These are phyloP conservation scores for Penicillium maclennaniae DNA, from an alignment of 495 filamentous ascomycete species.

Conservation along the genomic window DNA sequence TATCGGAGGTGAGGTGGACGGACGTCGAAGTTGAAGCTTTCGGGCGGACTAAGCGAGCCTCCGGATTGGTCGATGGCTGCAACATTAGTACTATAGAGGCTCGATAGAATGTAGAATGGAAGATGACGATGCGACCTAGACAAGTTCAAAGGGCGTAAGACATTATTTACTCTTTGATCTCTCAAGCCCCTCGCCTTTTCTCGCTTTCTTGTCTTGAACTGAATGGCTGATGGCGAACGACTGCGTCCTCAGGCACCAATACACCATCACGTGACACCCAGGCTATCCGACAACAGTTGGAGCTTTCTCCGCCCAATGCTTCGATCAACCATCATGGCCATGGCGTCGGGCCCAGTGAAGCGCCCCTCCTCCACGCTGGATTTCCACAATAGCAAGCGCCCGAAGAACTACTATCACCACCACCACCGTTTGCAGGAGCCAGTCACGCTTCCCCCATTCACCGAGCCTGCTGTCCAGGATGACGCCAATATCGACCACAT, in stretches of 20 bases:
- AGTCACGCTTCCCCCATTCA: constrained; percentile 15
- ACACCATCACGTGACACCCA: not conserved
- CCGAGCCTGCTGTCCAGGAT: constrained; percentile 33
- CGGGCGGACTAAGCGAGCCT: constrained; percentile 40
- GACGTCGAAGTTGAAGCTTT: constrained; percentile 41
- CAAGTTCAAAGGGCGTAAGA: too few species aligned
- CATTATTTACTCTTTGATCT: too few species aligned
- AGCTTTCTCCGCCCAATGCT: constrained; percentile 6
- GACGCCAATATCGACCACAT: constrained; percentile 46
- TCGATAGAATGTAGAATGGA: not conserved
- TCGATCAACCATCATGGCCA: constrained; percentile 16
- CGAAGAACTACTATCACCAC: constrained; percentile 44
- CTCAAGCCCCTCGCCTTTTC: not conserved
- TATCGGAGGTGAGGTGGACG: constrained; percentile 24
- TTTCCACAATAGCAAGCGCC: constrained; percentile 33
- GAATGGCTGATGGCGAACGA: not conserved
- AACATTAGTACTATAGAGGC: not conserved
- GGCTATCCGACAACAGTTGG: constrained; percentile 8
- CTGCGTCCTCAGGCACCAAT: constrained; percentile 9
- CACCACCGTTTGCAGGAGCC: constrained; percentile 45
- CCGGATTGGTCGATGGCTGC: constrained; percentile 28
- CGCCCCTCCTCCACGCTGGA: constrained; percentile 37
- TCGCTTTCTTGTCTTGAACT: not conserved
- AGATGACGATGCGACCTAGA: not conserved
- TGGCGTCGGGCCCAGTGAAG: constrained; percentile 39